Conservation (phyloP, 768 basidiomycete species). For the Podaxis mareebaensis region DNA sequence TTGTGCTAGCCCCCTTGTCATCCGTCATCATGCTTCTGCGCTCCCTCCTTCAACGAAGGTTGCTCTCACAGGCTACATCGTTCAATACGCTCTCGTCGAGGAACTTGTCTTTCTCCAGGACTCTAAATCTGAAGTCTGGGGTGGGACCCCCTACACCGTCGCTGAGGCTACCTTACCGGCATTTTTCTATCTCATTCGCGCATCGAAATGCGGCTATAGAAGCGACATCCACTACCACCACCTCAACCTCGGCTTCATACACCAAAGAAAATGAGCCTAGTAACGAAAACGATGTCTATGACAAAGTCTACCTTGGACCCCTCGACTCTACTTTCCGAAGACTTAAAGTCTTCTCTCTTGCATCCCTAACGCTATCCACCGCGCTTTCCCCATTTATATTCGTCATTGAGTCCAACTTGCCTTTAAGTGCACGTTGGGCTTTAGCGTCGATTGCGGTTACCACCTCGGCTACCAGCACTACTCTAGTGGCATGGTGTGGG, state of each 20-base stretch:
- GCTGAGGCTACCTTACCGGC: not conserved
- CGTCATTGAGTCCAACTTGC: constrained; percentile 75
- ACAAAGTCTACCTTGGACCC: constrained; percentile 65
- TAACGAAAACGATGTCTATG: constrained; percentile 27
- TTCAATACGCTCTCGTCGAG: not conserved
- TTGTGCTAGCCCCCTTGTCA: constrained; percentile 1
- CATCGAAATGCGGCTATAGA: not conserved
- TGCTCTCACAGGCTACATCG: not conserved
- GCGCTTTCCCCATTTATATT: constrained; percentile 81
- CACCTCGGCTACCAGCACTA: constrained; percentile 75
- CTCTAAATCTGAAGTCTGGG: not conserved
- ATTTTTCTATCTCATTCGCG: constrained; percentile 4
- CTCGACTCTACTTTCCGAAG: constrained; percentile 70
- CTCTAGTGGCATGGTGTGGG: constrained; percentile 69
- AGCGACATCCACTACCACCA: constrained; percentile 8
- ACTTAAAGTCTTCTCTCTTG: constrained; percentile 82
- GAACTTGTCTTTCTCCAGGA: not conserved
- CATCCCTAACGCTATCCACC: constrained; percentile 69
- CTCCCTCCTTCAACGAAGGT: not conserved
- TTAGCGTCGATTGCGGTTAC: constrained; percentile 70
- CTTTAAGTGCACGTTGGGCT: constrained; percentile 63
- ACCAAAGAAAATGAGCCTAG: constrained; percentile 9
- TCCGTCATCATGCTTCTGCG: constrained; percentile 18
- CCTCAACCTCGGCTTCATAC: constrained; percentile 12
- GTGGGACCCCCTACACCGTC: not conserved